A percentile compares a stretch with the other conserved stretches of the same genome.
phyloP scores from a whole-genome alignment of 495 filamentous ascomycete genomes.

The Viridothelium virens region DNA sequence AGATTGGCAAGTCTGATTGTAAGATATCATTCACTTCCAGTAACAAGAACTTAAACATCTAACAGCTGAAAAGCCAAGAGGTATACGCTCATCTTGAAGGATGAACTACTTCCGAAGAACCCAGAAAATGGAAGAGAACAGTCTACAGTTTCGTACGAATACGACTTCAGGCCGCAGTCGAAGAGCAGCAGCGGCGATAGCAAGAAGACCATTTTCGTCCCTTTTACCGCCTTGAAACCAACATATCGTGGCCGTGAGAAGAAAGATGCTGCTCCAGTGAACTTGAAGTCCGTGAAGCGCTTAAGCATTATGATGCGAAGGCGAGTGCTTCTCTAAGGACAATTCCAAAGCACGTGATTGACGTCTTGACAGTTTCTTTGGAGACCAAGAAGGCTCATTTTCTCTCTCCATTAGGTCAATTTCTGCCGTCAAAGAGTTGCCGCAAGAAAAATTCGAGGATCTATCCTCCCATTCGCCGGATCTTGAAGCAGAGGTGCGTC shows the following conservation, averaged over 20 bases:
- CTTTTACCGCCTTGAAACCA: conserved; percentile 56
- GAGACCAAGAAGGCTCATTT: conserved; percentile 63
- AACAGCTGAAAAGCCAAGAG: conserved; percentile 37
- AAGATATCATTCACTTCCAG: conserved; percentile 11
- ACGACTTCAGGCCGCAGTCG: conserved; percentile 39
- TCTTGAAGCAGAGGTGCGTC: conserved; percentile 2
- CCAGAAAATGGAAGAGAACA: conserved; percentile 53
- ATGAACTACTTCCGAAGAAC: conserved; percentile 48
- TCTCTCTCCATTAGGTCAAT: conserved; percentile 49
- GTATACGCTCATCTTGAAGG: conserved; percentile 69
- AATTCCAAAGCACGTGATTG: conserved; percentile 5
- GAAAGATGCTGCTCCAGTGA: conserved; percentile 47
- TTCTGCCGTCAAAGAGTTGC: conserved; percentile 30
- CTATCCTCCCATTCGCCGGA: neutral
- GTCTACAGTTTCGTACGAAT: conserved; percentile 52
- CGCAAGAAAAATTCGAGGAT: neutral
- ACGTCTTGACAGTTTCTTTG: conserved; percentile 56
- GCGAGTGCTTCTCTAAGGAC: conserved; percentile 37
- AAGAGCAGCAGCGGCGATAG: conserved; percentile 17
- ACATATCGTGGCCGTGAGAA: conserved; percentile 64
- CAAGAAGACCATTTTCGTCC: conserved; percentile 39
- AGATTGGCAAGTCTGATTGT: conserved; percentile 35
- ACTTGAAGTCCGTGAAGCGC: conserved; percentile 52
- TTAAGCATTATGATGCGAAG: conserved; percentile 72
- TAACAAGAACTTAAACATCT: neutral